Conservation (phyloP, 1,139 yeast species). For the Suhomyces yuchorum region DNA sequence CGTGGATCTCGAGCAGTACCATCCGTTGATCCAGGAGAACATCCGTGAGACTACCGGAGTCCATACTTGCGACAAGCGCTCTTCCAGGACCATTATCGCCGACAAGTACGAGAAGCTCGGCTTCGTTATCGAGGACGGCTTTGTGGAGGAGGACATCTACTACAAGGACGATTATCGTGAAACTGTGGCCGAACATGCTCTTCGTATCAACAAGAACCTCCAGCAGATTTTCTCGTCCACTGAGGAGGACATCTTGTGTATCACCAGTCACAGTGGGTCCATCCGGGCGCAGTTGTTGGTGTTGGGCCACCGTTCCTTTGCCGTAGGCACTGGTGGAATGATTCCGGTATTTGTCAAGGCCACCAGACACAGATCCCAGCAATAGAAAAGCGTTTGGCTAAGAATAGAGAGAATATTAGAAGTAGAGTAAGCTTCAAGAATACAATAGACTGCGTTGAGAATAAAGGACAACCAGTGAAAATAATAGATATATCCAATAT, state of each 20-base stretch:
- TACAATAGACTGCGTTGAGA: no score
- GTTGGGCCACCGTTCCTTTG: constrained; percentile 44
- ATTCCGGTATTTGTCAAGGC: constrained; percentile 47
- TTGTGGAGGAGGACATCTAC: constrained; percentile 43
- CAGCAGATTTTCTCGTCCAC: constrained; percentile 35
- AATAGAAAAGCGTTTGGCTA: neutral
- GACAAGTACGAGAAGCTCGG: constrained; percentile 29
- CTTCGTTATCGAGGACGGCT: constrained; percentile 41
- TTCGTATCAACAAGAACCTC: constrained; percentile 39
- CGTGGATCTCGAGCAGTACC: constrained; percentile 27
- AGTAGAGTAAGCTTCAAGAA: no score
- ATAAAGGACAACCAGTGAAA: no score
- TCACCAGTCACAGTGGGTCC: constrained; percentile 45
- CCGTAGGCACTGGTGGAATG: constrained; percentile 49
- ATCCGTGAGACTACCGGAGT: constrained; percentile 48
- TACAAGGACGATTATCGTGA: constrained; percentile 44
- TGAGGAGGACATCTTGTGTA: constrained; percentile 28
- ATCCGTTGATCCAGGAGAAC: constrained; percentile 43
- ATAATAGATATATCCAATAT: no score
- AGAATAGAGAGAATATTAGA: neutral
- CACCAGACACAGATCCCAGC: constrained; percentile 10
- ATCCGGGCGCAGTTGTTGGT: constrained; percentile 44
- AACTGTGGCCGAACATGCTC: constrained; percentile 43
- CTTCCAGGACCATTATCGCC: constrained; percentile 34
- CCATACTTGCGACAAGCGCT: constrained; percentile 48